Evolutionary conservation across 108 stramenopile genomes (phyloP), one percentile per base, ranked within the genome.

Genomic region (Nitzschia sp.): DNA sequence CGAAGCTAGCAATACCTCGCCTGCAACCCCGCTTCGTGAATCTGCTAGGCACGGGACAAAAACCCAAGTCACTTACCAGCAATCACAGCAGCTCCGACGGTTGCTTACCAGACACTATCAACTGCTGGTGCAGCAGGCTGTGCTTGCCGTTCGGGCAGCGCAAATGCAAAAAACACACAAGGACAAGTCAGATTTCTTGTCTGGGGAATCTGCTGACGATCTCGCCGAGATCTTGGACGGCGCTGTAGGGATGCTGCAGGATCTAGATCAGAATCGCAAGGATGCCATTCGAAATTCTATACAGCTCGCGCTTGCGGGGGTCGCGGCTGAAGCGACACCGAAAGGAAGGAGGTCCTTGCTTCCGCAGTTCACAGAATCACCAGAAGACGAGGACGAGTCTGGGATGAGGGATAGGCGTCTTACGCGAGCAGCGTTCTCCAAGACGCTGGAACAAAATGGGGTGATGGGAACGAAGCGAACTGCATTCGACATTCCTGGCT

Each of bases 221-320:
- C 75, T 95, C 60, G 83, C 85, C 25, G 86, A 90, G 58, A 85
- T 89, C 38, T 70, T 95, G 28, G 90, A 95, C 66, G 76, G 83
- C 15, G 87, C 93, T 17, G 90, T 92, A 19, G 85, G 87, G 31
- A 90, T 95, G 91, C 61, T 95, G 34, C 93, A 95, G 69, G 93
- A 95, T 80, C 75, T 95, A 54, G 90, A 92, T 75, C 87, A 94
- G 78, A 85, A 92, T 61, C 89, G 90, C 55, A 92, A 90, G 78
- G 90, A 95, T 82, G 89, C 89, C 19, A 90, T 94, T 53, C 79
- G 90, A 23, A 80, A 82, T 49, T 79, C 82, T 35, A 83, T 94
- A 21, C 93, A 91, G 53, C 23, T 71, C 38, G 68, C 70, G 34
- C 55, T 54, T 8, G 17, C 71, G 6, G 23, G 59, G 2, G 13